These are phyloP conservation scores for Fusarium lateritium DNA, from an alignment of 2,329 filamentous ascomycete species.

Conservation along the genomic window DNA sequence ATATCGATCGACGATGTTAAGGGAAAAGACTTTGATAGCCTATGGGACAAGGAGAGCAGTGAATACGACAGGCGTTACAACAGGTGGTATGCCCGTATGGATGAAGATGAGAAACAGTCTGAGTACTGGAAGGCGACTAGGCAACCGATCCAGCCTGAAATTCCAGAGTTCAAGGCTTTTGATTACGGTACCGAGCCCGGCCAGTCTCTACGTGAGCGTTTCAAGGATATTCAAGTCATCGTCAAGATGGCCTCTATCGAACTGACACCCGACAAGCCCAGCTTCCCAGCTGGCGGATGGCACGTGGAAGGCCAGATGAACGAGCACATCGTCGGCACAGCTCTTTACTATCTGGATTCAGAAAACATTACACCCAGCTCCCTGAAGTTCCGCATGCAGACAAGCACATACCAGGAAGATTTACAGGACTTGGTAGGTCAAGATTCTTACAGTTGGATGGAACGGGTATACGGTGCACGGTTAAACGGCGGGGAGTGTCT, in stretches of 20 bases:
- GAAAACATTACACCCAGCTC: constrained; percentile 42
- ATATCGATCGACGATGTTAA: neutral
- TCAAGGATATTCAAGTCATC: constrained; percentile 65
- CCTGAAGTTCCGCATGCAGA: constrained; percentile 43
- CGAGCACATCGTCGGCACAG: constrained; percentile 49
- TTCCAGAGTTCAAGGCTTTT: constrained; percentile 56
- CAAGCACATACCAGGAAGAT: neutral
- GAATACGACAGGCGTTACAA: too few species aligned
- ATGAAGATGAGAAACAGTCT: constrained; percentile 7
- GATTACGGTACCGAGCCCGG: constrained; percentile 30
- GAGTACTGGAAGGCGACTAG: constrained; percentile 28
- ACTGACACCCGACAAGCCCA: constrained; percentile 44
- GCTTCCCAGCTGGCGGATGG: constrained; percentile 34
- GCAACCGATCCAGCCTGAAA: constrained; percentile 26
- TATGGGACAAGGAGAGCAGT: too few species aligned
- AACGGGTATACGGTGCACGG: constrained; percentile 17
- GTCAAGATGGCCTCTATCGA: constrained; percentile 66
- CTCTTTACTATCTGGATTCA: constrained; percentile 47
- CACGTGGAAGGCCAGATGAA: constrained; percentile 50
- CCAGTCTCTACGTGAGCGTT: constrained; percentile 12
- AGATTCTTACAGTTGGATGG: constrained; percentile 12
- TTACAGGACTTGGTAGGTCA: neutral
- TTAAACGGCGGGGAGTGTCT: neutral
- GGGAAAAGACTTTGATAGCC: too few species aligned
- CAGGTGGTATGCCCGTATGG: neutral